These are phyloP conservation scores for Lotus japonicus DNA, from an alignment of 306 rosid genomes.

Conservation along the genomic window DNA sequence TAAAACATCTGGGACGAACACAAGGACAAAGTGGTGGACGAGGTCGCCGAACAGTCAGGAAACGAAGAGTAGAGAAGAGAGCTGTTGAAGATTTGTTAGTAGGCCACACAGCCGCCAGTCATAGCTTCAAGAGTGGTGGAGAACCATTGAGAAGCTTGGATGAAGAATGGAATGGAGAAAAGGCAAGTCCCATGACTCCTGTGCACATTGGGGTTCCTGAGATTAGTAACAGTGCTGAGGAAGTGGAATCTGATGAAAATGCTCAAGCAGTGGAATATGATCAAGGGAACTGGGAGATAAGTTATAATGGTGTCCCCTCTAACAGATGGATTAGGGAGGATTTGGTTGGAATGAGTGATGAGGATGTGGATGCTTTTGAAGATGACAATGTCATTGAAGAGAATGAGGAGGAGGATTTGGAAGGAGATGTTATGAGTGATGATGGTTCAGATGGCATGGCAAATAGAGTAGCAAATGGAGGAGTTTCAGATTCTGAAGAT, in stretches of 20 bases:
- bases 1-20: conserved; percentile 48
- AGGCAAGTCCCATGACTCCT: conserved; percentile 26
- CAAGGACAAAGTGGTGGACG: conserved; percentile 68
- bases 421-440: conserved; percentile 61
- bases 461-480: conserved; percentile 46
- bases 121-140: conserved; percentile 43
- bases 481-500: conserved; percentile 73
- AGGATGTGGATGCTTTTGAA: conserved; percentile 71
- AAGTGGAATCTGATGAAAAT: conserved; percentile 76
- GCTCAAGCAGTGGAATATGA: conserved; percentile 74
- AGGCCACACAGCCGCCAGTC: conserved; percentile 30
- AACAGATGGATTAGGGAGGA: conserved; percentile 57
- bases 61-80: conserved; percentile 64
- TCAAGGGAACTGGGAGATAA: conserved; percentile 79
- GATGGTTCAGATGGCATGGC: conserved; percentile 64
- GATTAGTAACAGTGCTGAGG: conserved; percentile 47
- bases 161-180: conserved; percentile 79
- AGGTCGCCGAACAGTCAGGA: conserved; percentile 88
- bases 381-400: conserved; percentile 55
- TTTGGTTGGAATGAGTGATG: conserved; percentile 61
- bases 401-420: conserved; percentile 67
- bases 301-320: conserved; percentile 50
- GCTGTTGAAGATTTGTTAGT: conserved; percentile 53
- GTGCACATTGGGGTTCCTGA: conserved; percentile 46
- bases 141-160: conserved; percentile 56